Base-by-base conservation (phyloP, 768 basidiomycete species). In the Coprinopsis marcescibilis region DNA sequence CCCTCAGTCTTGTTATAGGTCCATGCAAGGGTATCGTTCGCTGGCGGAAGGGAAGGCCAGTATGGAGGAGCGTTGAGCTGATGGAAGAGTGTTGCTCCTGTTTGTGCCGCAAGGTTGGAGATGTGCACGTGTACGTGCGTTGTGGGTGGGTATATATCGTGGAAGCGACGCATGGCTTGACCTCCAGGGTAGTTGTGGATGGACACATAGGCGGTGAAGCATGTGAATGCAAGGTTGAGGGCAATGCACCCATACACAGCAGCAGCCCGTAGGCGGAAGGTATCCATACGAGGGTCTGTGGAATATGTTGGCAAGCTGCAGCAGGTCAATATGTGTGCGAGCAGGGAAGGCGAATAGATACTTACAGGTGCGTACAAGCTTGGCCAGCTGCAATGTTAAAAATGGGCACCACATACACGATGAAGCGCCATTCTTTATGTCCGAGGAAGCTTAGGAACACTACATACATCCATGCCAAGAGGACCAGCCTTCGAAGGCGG, bases 391-490 rank as follows among this genome's bases (percentile, higher is more conserved):
- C 78, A 2, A 93, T 62, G 55, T 96, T 95, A 63, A 91, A 69
- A 2, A 80, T 59, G 0, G 94, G 93, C 0, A 97, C 77, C 14
- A 81, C 75, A 58, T 98, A 98, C 6, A 91, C 75, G 47, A 98
- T 71, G 64, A 99, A 99, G 5, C 96, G 78, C 96, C 96, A 99
- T 65, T 99, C 96, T 61, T 99, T 99, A 66, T 99, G 96, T 0
- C 78, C 83, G 1, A 97, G 69, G 24, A 60, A 69, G 59, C 91
- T 93, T 61, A 98, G 77, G 2, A 83, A 54, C 2, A 58, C 62
- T 6, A 90, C 57, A 50, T 85, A 87, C 1, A 57, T 48, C 3
- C 81, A 21, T 2, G 77, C 69, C 0, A 83, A 77, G 8, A 73
- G 40, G 3, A 83, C 62, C 29, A 86, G 67, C 2, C 65, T 58